Conservation (phyloP, 306 rosid genomes). For the Trifolium pratense region DNA sequence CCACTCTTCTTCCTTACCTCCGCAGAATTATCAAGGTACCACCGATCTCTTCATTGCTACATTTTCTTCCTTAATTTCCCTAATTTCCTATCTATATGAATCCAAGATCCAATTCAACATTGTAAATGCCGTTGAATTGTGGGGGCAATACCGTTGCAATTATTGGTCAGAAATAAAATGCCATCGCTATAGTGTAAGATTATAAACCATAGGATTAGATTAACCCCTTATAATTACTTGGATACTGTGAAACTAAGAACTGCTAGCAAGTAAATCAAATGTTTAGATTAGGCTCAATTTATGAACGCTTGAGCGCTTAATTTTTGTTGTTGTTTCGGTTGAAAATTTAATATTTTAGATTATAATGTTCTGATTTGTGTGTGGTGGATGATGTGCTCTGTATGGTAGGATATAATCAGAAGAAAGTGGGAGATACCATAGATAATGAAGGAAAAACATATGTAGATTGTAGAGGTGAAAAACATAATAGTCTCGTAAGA, state of each 20-base stretch:
- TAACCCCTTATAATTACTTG: slow-evolving; percentile 9
- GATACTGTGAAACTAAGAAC: slow-evolving; percentile 7
- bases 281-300: slow-evolving; percentile 33
- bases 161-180: background rate
- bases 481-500: background rate
- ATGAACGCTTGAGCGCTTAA: background rate
- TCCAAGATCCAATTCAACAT: slow-evolving; percentile 38
- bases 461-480: background rate
- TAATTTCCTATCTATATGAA: background rate
- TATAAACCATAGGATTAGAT: background rate
- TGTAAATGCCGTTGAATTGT: slow-evolving; percentile 15
- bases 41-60: slow-evolving; percentile 57
- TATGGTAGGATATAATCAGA: background rate
- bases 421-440: background rate
- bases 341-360: slow-evolving; percentile 18
- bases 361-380: slow-evolving; percentile 8
- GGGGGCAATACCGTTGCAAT: background rate
- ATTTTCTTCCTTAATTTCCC: background rate
- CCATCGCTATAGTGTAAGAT: background rate
- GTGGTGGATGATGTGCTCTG: background rate
- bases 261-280: background rate
- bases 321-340: background rate
- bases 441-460: background rate
- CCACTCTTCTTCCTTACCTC: slow-evolving; percentile 82
- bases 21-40: slow-evolving; percentile 94